Evolutionary conservation across 371 early-diverging fungal genomes (phyloP), one percentile per base, ranked within the genome.

Genomic region (Nematocida parisii): DNA sequence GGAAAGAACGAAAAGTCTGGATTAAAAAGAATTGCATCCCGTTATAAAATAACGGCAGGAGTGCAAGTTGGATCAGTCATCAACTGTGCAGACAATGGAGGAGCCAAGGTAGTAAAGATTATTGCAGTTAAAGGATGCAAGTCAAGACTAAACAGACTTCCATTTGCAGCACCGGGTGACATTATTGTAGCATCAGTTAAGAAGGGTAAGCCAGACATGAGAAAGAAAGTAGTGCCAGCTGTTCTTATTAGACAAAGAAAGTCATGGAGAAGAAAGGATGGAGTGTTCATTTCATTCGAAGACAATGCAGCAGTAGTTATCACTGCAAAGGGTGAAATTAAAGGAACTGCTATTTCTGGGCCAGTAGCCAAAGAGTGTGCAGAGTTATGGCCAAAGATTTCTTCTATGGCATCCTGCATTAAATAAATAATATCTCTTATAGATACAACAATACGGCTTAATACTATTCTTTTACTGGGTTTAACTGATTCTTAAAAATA

Each of bases 331-430:
- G 98, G 99, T 89, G 98, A 99, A 90, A 94, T 97, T 94, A 97
- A 96, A 91, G 99, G 98, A 84, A 94, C 96, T 66, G 97, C 96
- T 83, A 97, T 99, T 89, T 94, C 96, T 85, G 99, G 99, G 71
- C 97, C 98, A 86, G 96, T 99, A 84, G 96, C 95, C 85, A 97
- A 97, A 92, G 99, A 99, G 90, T 97, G 97, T 89, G 96, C 97
- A 82, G 98, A 97, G 88, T 90, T 96, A 88, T 99, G 98, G 99
- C 97, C 98, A 85, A 95, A 96, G 93, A 96, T 99, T 89, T 97
- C 98, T 82, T 95, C 96, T 82, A 90, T 92, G 85, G 87, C 86
- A 46, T n/a, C 82, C 2, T 66, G 74, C 68, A 75, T 73, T 52
- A 73, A 73, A 46, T 82, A 80, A 73, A 71, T 71, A 62, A 50